phyloP scores from a whole-genome alignment of 2,329 filamentous ascomycete species.

The Akanthomyces dipterigenus region DNA sequence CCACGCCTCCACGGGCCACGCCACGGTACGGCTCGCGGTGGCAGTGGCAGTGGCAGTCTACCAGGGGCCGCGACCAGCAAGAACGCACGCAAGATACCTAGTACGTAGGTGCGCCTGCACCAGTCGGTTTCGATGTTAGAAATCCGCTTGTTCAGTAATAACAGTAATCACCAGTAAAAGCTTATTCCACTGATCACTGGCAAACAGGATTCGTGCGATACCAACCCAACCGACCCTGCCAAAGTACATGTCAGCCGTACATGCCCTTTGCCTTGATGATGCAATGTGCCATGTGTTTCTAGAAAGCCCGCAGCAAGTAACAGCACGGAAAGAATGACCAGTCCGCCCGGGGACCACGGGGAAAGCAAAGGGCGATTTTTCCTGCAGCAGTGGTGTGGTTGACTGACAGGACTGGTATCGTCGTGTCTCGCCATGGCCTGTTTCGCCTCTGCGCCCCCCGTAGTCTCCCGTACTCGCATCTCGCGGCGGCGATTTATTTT shows the following conservation, averaged over 20 bases:
- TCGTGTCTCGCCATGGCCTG: conserved; percentile 7
- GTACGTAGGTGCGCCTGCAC: background rate
- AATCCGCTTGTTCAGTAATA: background rate
- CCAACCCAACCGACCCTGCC: background rate
- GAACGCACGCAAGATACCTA: background rate
- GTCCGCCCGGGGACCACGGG: conserved; percentile 3
- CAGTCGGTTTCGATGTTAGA: background rate
- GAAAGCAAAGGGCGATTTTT: background rate
- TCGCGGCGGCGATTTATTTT: background rate
- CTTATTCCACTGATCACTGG: background rate
- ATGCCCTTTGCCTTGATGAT: background rate
- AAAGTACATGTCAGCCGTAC: background rate
- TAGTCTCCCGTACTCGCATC: background rate
- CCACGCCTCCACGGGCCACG: conserved; percentile 5
- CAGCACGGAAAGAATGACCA: conserved; percentile 7
- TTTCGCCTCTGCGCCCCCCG: conserved; percentile 1
- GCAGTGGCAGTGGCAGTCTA: background rate
- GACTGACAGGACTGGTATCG: background rate
- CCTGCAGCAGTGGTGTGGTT: background rate
- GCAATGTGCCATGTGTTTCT: conserved; percentile 7
- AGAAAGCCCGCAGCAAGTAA: background rate
- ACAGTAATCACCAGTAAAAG: background rate
- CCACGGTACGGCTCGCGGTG: conserved; percentile 8
- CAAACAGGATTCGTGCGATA: background rate
- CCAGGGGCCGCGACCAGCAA: background rate